Evolutionary conservation across 345 rosid genomes (phyloP), one percentile per base, ranked within the genome.

Genomic region (Stellera chamaejasme): DNA sequence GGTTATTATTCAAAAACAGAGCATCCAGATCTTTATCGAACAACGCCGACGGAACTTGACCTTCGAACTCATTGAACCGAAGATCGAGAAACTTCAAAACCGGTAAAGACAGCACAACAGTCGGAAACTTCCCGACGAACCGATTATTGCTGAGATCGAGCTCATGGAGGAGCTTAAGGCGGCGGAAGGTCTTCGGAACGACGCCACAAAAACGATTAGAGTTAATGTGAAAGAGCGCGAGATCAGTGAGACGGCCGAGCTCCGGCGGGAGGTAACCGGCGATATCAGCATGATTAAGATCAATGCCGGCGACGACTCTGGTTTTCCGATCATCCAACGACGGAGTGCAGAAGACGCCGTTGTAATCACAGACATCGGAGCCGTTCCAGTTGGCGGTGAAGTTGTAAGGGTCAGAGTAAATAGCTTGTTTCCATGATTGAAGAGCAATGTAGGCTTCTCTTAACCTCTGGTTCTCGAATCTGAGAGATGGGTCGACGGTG

Each of bases 111-210:
- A 83, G 69, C 11, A 86, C 75, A 7, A 79, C 84, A 1, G 65
- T 55, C 0, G 95, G 90, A 63, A 86, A 86, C 59, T 72, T 71
- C 3, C 95, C 90, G 0, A 76, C 95, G 45, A 86, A 83, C 10
- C 95, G 82, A 50, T 86, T 86, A 77, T 81, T 83, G 55, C 95
- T 86, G 23, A 86, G 62, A 47, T 86, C 95, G 49, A 86, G 84
- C 79, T 86, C 90, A 60, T 67, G 15, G 6, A 83, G 83, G 25
- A 86, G 75, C 76, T 79, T 83, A 71, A 86, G 48, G 39, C 75
- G 76, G 1, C 72, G 43, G 44, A 86, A 86, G 11, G 66, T 74
- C 8, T 52, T 27, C 19, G 95, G 95, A 2, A 86, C 80, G 16
- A 66, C 69, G 4, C 95, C 90, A 10, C 90, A 83, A 55, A 86